Evolutionary conservation across 2,329 filamentous ascomycete species (phyloP).

Genomic region (Aspergillus sp.): DNA sequence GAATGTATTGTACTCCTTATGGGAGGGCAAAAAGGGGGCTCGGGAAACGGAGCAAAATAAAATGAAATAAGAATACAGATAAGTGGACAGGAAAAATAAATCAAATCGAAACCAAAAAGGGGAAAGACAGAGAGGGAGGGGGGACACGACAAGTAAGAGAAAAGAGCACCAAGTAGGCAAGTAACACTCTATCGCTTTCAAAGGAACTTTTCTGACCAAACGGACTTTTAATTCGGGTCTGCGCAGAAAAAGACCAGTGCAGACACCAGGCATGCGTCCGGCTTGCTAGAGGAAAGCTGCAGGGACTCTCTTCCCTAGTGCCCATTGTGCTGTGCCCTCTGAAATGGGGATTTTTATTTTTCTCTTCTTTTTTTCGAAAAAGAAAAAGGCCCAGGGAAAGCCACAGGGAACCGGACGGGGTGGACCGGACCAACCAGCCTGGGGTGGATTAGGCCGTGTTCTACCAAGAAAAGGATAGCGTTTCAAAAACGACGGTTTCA

Average conservation of each 20-base stretch:
- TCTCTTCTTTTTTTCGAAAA: slow-evolving; percentile 3
- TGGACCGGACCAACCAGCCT: slow-evolving; percentile 19
- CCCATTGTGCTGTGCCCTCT: neutral
- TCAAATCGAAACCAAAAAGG: neutral
- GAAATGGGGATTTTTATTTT: neutral
- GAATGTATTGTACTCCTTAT: neutral
- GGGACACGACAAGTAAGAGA: slow-evolving; percentile 13
- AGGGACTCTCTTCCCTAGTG: slow-evolving; percentile 27
- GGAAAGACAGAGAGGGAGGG: slow-evolving; percentile 4
- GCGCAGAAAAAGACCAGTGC: slow-evolving; percentile 19
- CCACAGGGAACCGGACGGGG: neutral
- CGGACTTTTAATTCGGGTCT: slow-evolving; percentile 24
- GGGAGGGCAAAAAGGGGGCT: neutral
- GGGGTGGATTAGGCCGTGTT: slow-evolving; percentile 18
- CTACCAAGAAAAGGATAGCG: slow-evolving; percentile 22
- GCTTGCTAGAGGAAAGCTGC: slow-evolving; percentile 30
- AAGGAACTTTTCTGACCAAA: slow-evolving; percentile 22
- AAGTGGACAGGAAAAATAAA: slow-evolving; percentile 14
- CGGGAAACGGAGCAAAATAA: slow-evolving; percentile 12
- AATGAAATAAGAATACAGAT: slow-evolving; percentile 14
- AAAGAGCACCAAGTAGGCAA: slow-evolving; percentile 16
- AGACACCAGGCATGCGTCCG: slow-evolving; percentile 20
- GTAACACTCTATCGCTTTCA: slow-evolving; percentile 20
- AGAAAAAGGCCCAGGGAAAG: slow-evolving; percentile 11
- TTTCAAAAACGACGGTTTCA: slow-evolving; percentile 28